Conservation (phyloP, 148 eudicot genomes). For the Amaranthus hypochondriacus region DNA sequence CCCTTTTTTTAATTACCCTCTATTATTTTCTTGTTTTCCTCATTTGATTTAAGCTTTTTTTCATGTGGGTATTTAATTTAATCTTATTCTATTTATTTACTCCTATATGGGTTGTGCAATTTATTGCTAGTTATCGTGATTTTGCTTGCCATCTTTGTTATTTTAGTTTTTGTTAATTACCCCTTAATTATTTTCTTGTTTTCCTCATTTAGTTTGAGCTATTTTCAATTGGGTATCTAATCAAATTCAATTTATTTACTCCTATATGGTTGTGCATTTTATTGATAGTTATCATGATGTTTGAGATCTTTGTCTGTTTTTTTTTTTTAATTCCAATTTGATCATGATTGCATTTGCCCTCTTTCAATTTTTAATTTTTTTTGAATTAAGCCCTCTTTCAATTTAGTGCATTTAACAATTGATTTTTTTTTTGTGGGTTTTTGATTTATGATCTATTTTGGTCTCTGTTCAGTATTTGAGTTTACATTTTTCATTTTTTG, state of each 20-base stretch:
- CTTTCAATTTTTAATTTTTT: background rate
- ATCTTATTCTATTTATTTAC: background rate
- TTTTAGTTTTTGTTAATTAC: background rate
- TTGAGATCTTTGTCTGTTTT: background rate
- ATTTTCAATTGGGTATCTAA: slow-evolving; percentile 1
- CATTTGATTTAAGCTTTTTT: background rate
- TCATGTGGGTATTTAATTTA: slow-evolving; percentile 4
- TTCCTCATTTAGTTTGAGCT: background rate
- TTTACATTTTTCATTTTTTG: background rate
- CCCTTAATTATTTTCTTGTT: background rate
- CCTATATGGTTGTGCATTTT: background rate
- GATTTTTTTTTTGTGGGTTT: background rate
- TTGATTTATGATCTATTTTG: background rate
- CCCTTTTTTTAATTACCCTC: background rate
- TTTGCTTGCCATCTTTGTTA: background rate
- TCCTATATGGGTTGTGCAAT: background rate
- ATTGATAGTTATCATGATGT: background rate
- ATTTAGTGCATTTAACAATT: background rate
- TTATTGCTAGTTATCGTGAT: background rate
- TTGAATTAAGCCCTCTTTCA: background rate
- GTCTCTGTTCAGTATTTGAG: background rate
- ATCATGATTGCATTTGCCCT: background rate
- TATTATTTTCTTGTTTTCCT: background rate
- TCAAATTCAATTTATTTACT: background rate
- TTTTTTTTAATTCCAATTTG: background rate